Evolutionary conservation across 2,329 filamentous ascomycete genomes (phyloP).

Genomic region (Colletotrichum nymphaeae): DNA sequence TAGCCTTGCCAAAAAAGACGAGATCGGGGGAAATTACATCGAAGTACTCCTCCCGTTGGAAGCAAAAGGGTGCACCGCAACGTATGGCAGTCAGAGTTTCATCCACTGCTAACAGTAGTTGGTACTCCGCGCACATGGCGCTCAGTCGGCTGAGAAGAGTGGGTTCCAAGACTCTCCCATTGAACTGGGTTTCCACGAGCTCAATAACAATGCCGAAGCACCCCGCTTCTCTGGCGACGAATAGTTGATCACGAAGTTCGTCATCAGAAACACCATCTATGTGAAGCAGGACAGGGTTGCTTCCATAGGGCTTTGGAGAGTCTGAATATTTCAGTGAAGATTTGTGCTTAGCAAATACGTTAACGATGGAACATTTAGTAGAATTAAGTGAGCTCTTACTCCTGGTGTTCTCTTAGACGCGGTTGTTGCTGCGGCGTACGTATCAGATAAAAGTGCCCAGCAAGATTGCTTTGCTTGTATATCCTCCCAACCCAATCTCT

Average conservation of each 20-base stretch:
- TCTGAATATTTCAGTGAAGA: background rate
- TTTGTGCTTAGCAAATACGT: background rate
- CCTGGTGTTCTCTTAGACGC: slow-evolving; percentile 33
- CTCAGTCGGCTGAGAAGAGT: slow-evolving; percentile 32
- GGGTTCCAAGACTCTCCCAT: slow-evolving; percentile 37
- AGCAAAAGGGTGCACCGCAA: slow-evolving; percentile 43
- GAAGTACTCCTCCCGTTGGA: slow-evolving; percentile 40
- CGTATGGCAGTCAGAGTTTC: slow-evolving; percentile 41
- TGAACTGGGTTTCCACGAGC: slow-evolving; percentile 40
- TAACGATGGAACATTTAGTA: background rate
- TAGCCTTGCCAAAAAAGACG: slow-evolving; percentile 40
- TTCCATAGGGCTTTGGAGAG: slow-evolving; percentile 23
- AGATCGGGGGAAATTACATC: slow-evolving; percentile 35
- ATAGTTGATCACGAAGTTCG: slow-evolving; percentile 35
- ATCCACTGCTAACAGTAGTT: slow-evolving; percentile 38
- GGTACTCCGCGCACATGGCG: slow-evolving; percentile 34
- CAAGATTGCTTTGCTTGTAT: slow-evolving; percentile 37
- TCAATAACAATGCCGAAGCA: slow-evolving; percentile 40
- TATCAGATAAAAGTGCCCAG: slow-evolving; percentile 38
- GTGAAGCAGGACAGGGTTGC: slow-evolving; percentile 37
- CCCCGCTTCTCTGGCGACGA: slow-evolving; percentile 37
- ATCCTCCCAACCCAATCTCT: slow-evolving; percentile 38
- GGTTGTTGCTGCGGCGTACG: slow-evolving; percentile 39
- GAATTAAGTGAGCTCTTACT: background rate
- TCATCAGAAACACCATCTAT: slow-evolving; percentile 34